Base-by-base conservation (phyloP, 2,329 filamentous ascomycete species). In the Trichophyton equinum region DNA sequence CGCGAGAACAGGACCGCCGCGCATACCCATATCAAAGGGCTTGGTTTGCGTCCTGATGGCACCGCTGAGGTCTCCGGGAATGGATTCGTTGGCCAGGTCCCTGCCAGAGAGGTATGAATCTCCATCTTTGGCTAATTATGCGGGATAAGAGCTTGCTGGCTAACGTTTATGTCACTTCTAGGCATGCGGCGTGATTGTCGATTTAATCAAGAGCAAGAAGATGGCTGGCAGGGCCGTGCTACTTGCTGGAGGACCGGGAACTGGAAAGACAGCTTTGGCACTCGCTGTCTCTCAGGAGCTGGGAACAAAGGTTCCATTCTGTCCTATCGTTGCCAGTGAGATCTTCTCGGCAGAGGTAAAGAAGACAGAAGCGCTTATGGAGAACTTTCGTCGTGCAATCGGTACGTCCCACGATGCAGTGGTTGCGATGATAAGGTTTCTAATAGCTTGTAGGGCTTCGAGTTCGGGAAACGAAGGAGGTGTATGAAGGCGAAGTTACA, bases 321-420 rank as follows among this genome's bases (percentile, higher is more conserved):
- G 94, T 75, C 91, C 92, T 44, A 97, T 99, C 72, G 94, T 96
- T 59, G 94, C 91, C 68, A 96, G 91, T 79, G 94, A 99, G 76
- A 88, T 99, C 69, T 99, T 96, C 78, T 96, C 90, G 67, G 87
- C 92, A 53, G 94, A 99, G 76, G 91, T 99, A 65, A 99, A 99
- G 84, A 99, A 99, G 84, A 99, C 94, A 57, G 94, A 99, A 76
- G 88, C 95, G 67, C 79, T 99, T 72, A 97, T 97, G 94, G 94
- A 99, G 81, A 97, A 97, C 79, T 99, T 99, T 76, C 84, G 94
- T 73, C 83, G 94, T 72, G 94, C 94, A 62, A 99, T 99, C 74
- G 94, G 92, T 82, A 77, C 57, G 71, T 60, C 15, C 20, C 51
- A 18, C 15, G 18, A 44, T 18, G 5, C n/a, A 30, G 22, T 22